Evolutionary conservation across 2,329 filamentous ascomycete genomes (phyloP).

Genomic region (Pseudogymnoascus sp.): DNA sequence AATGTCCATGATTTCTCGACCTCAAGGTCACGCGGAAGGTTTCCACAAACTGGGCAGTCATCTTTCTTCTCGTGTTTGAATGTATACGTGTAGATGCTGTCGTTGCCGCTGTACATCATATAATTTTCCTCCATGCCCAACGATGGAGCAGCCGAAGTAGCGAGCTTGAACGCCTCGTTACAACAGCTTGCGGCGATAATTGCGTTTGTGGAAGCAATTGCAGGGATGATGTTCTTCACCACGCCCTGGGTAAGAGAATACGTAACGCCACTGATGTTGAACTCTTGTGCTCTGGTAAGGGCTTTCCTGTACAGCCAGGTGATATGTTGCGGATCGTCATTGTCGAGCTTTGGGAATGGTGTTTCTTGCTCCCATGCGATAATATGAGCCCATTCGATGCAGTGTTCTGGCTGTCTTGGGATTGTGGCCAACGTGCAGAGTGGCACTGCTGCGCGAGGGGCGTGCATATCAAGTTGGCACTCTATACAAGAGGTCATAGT

Average conservation of each 20-base stretch:
- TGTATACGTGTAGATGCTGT: conserved; percentile 93
- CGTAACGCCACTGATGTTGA: conserved; percentile 84
- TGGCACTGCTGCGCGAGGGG: conserved; percentile 90
- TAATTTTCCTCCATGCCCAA: conserved; percentile 79
- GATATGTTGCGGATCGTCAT: conserved; percentile 93
- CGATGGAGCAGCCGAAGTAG: conserved; percentile 70
- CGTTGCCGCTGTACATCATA: conserved; percentile 99
- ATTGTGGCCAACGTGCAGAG: conserved; percentile 95
- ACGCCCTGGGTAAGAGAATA: conserved; percentile 95
- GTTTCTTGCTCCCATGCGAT: conserved; percentile 91
- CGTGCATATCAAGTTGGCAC: conserved; percentile 97
- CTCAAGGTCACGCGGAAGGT: conserved; percentile 64
- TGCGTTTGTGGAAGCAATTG: conserved; percentile 94
- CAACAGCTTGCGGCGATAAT: conserved; percentile 94
- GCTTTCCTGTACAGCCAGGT: conserved; percentile 93
- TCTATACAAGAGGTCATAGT: conserved; percentile 94
- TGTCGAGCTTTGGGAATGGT: conserved; percentile 79
- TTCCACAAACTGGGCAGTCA: conserved; percentile 91
- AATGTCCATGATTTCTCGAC: conserved; percentile 66
- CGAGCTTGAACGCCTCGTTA: conserved; percentile 94
- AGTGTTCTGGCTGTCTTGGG: conserved; percentile 93
- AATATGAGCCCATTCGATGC: conserved; percentile 97
- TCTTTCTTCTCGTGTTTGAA: conserved; percentile 91
- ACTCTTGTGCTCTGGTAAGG: conserved; percentile 71
- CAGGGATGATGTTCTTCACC: conserved; percentile 98